Evolutionary conservation across 345 rosid species (phyloP), one percentile per base, ranked within the genome.

Genomic region (Hevea brasiliensis): DNA sequence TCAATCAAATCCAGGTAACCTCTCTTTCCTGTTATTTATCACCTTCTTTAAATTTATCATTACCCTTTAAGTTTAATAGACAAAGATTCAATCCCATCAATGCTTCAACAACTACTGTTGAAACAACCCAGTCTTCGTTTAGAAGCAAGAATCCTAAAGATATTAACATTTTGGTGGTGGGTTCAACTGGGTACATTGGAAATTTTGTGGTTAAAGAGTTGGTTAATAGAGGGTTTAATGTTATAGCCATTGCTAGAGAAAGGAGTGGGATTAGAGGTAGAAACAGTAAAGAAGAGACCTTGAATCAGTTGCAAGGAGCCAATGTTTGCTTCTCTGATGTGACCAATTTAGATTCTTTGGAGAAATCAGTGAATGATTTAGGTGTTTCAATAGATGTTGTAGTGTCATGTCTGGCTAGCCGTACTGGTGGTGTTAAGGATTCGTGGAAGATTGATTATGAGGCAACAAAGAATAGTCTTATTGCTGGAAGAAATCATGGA

Each of bases 361-460:
- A 86, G 81, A 84, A 80, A 68, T 87, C 92, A 14, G 8, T 89
- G 61, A 78, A 78, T 54, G 71, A 72, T 24, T 86, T 86, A 35
- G 89, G 86, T 40, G 58, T 79, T 69, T 68, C 84, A 27, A 57
- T 92, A 51, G 97, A 94, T 73, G 95, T 94, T 35, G 95, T 92
- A 53, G 93, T 94, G 9, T 94, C 98, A 9, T 94, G 98, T 67
- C 92, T 94, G 40, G 98, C 98, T 60, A 90, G 97, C 59, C 92
- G 98, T 7, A 69, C 76, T 35, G 98, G 97, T 24, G 97, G 97
- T 44, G 88, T 94, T 27, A 87, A 84, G 63, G 98, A 94, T 86
- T 94, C 98, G 12, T 89, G 98, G 97, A 89, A 83, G 72, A 94
- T 94, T 67, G 98, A 94, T 69, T 94, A 92, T 53, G 92, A 92